Evolutionary conservation across 768 basidiomycete species (phyloP).

Genomic region (Lactarius indigo): DNA sequence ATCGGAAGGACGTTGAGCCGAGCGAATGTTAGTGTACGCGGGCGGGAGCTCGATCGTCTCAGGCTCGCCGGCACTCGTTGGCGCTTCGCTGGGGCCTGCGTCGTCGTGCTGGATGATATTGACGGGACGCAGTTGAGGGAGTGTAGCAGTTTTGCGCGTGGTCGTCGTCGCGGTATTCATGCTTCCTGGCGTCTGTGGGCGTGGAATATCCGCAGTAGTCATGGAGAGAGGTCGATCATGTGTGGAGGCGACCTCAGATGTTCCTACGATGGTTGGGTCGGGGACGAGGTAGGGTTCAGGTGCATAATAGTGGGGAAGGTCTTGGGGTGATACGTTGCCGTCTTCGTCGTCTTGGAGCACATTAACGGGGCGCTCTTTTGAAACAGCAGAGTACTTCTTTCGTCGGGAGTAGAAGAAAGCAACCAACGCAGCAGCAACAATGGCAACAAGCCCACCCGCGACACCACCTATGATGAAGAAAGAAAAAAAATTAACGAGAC

Average conservation of each 20-base stretch:
- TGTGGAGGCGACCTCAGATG: constrained; percentile 35
- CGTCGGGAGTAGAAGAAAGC: constrained; percentile 50
- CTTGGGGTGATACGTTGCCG: constrained; percentile 43
- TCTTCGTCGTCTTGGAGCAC: constrained; percentile 58
- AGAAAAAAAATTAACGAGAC: constrained; percentile 23
- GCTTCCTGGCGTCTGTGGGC: constrained; percentile 26
- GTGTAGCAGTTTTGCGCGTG: constrained; percentile 43
- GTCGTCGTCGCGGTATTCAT: constrained; percentile 34
- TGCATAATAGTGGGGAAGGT: constrained; percentile 66
- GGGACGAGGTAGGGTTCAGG: constrained; percentile 76
- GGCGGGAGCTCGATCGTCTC: constrained; percentile 84
- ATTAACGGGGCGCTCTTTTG: constrained; percentile 61
- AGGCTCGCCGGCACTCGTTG: constrained; percentile 37
- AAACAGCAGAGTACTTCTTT: constrained; percentile 37
- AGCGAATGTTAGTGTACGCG: constrained; percentile 65
- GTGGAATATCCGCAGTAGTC: constrained; percentile 16
- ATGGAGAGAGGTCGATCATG: constrained; percentile 24
- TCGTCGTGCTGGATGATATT: constrained; percentile 87
- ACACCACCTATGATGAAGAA: constrained; percentile 57
- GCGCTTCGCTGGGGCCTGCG: constrained; percentile 56
- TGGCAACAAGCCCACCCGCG: constrained; percentile 51
- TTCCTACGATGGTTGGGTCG: constrained; percentile 49
- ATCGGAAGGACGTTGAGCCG: background rate
- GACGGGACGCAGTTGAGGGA: constrained; percentile 59
- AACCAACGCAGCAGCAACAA: constrained; percentile 41